Percentiles rank a stretch among this genome's conserved stretches.
Evolutionary conservation across 2,329 filamentous ascomycete genomes (phyloP).

Genomic region (Acrocalymma vagum): DNA sequence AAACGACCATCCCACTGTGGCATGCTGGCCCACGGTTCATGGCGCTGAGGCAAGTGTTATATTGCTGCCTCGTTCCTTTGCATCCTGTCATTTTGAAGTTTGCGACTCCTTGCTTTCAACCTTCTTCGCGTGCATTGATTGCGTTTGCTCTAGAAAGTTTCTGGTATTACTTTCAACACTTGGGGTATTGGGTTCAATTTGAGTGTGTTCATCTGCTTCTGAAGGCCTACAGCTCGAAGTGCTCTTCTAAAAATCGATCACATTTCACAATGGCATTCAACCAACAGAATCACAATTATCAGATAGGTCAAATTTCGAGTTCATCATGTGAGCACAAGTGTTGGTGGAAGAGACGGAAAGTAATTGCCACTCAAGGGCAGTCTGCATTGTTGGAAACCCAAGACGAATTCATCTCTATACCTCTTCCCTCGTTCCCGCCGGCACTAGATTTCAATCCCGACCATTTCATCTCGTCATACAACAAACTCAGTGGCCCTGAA

Average conservation of each 20-base stretch:
- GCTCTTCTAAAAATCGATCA: constrained; percentile 12
- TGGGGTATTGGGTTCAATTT: constrained; percentile 15
- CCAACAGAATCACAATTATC: constrained; percentile 15
- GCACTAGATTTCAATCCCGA: constrained; percentile 17
- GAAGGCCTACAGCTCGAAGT: constrained; percentile 12
- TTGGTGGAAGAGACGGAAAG: constrained; percentile 18
- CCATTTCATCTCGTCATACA: constrained; percentile 15
- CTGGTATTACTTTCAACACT: constrained; percentile 25
- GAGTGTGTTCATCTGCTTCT: constrained; percentile 21
- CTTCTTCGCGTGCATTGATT: constrained; percentile 13
- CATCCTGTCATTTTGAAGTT: constrained; percentile 32
- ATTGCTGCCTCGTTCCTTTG: constrained; percentile 30
- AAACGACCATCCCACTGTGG: constrained; percentile 21
- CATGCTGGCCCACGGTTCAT: constrained; percentile 20
- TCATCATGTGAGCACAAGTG: constrained; percentile 15
- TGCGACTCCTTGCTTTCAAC: constrained; percentile 27
- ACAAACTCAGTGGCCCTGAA: constrained; percentile 19
- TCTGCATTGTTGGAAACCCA: constrained; percentile 2
- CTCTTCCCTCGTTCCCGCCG: constrained; percentile 8
- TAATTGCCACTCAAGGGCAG: constrained; percentile 7
- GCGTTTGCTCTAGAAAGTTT: constrained; percentile 4
- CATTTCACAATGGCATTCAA: constrained; percentile 25
- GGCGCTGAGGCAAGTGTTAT: constrained; percentile 23
- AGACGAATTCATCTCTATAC: background rate
- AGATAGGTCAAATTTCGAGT: constrained; percentile 2